A percentile compares a stretch with the other conserved stretches of the same genome.
These are phyloP conservation scores for Aspergillus sp. DNA, from an alignment of 2,329 filamentous ascomycete genomes.

Conservation along the genomic window DNA sequence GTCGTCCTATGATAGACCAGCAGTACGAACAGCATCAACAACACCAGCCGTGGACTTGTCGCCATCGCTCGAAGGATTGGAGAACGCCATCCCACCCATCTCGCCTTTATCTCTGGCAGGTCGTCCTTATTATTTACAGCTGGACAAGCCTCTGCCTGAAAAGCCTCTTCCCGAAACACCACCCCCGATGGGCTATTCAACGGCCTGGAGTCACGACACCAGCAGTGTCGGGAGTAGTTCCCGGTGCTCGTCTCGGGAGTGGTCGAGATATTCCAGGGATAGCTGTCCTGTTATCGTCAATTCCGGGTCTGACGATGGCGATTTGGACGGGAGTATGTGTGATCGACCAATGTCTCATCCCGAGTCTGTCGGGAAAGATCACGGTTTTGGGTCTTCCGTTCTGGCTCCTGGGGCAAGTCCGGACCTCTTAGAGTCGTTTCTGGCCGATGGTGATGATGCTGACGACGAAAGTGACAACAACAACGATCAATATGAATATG, in stretches of 20 bases:
- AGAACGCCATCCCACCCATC: constrained; percentile 28
- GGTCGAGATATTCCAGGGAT: constrained; percentile 18
- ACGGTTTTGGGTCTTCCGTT: neutral
- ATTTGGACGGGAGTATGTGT: constrained; percentile 16
- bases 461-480: neutral
- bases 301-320: constrained; percentile 20
- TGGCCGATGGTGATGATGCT: neutral
- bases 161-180: constrained; percentile 16
- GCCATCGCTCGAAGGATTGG: constrained; percentile 30
- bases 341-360: constrained; percentile 10
- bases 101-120: neutral
- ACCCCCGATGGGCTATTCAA: constrained; percentile 16
- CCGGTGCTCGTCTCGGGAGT: constrained; percentile 12
- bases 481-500: neutral
- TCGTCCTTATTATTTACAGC: constrained; percentile 7
- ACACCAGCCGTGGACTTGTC: constrained; percentile 28
- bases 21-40: constrained; percentile 1
- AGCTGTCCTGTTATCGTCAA: constrained; percentile 27
- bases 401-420: neutral
- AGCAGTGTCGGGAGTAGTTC: constrained; percentile 19
- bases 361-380: neutral
- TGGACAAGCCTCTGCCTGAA: constrained; percentile 26
- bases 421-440: neutral
- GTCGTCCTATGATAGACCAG: constrained; percentile 13
- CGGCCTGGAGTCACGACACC: constrained; percentile 23